Percentiles rank a stretch among this genome's conserved stretches.
phyloP scores from a whole-genome alignment of 2,329 filamentous ascomycete genomes.

The Clonostachys rhizophaga region DNA sequence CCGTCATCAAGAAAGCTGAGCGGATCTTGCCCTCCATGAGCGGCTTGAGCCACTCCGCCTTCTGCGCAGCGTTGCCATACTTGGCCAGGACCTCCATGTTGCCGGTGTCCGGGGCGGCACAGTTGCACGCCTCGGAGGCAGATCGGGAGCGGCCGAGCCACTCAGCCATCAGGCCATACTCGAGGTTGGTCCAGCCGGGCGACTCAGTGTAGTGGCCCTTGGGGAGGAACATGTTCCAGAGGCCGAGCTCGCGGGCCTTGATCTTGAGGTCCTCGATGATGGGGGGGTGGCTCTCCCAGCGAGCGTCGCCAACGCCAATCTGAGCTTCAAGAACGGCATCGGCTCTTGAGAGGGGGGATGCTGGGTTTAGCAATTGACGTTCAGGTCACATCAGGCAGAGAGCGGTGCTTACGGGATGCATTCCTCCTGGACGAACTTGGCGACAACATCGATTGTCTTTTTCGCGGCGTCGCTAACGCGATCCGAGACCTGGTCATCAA shows the following conservation, averaged over 20 bases:
- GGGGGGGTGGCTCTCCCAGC: constrained; percentile 76
- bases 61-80: constrained; percentile 83
- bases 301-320: constrained; percentile 67
- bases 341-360: constrained; percentile 41
- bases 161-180: constrained; percentile 98
- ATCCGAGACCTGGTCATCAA: constrained; percentile 31
- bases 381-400: not conserved
- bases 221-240: constrained; percentile 99
- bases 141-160: constrained; percentile 81
- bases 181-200: constrained; percentile 89
- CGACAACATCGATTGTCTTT: constrained; percentile 80
- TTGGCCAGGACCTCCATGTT: constrained; percentile 96
- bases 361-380: not conserved
- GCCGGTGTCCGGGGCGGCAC: constrained; percentile 84
- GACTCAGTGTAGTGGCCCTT: constrained; percentile 95
- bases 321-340: constrained; percentile 79
- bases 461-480: constrained; percentile 80
- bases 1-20: constrained; percentile 91
- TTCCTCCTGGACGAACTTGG: constrained; percentile 96
- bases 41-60: constrained; percentile 76
- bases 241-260: constrained; percentile 74
- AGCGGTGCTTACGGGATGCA: constrained; percentile 63
- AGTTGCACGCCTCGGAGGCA: constrained; percentile 86
- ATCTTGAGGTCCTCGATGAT: constrained; percentile 87
- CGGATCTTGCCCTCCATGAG: constrained; percentile 81